Conservation (phyloP, 352 stramenopile species). For the Globisporangium lucens region DNA sequence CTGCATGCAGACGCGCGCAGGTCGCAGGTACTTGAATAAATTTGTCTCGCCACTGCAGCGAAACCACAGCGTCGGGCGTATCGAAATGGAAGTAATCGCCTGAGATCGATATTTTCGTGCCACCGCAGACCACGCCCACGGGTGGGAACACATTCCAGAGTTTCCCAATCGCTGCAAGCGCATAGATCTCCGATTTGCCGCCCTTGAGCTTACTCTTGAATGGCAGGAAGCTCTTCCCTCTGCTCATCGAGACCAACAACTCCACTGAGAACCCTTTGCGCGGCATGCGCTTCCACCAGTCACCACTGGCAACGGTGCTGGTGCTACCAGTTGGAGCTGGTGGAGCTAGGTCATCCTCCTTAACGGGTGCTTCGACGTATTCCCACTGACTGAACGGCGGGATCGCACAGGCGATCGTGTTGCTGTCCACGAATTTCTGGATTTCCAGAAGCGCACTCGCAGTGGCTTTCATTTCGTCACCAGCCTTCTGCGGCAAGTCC, state of each 20-base stretch:
- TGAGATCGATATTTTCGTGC: conserved; percentile 46
- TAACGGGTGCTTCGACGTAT: conserved; percentile 13
- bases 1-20: conserved; percentile 19
- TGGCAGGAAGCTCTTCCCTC: conserved; percentile 30
- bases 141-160: conserved; percentile 38
- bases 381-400: conserved; percentile 43
- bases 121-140: conserved; percentile 34
- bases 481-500: neutral
- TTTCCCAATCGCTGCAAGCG: conserved; percentile 25
- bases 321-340: neutral
- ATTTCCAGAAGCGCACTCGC: conserved; percentile 25
- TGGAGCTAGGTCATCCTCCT: neutral
- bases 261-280: conserved; percentile 29
- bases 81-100: conserved; percentile 60
- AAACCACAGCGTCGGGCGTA: conserved; percentile 44
- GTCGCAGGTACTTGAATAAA: conserved; percentile 27
- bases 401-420: conserved; percentile 34
- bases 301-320: neutral
- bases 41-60: conserved; percentile 43
- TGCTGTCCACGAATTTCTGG: conserved; percentile 16
- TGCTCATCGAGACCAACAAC: conserved; percentile 53
- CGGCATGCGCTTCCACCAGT: conserved; percentile 38
- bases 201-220: conserved; percentile 12
- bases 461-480: conserved; percentile 11
- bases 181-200: conserved; percentile 23